Percentiles rank a stretch among this genome's conserved stretches.
phyloP scores from a whole-genome alignment of 768 basidiomycete species.

The Pleurotus citrinopileatus region DNA sequence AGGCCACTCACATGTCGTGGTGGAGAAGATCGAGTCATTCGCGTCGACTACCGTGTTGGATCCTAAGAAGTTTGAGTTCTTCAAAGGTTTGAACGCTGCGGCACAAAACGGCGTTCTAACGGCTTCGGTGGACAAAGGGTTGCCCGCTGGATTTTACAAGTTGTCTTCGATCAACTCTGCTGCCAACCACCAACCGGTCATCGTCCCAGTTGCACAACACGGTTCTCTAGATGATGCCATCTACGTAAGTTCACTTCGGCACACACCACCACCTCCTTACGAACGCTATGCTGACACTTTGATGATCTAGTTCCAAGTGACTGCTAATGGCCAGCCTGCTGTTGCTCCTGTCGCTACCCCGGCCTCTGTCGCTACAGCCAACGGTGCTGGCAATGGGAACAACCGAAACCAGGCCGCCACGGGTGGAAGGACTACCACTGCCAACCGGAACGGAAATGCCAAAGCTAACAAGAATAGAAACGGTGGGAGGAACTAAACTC shows the following conservation, averaged over 20 bases:
- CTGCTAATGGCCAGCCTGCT: slow-evolving; percentile 25
- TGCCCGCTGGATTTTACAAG: slow-evolving; percentile 58
- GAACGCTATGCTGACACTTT: slow-evolving; percentile 1
- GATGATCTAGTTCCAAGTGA: slow-evolving; percentile 27
- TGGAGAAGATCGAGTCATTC: slow-evolving; percentile 44
- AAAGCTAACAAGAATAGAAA: slow-evolving; percentile 1
- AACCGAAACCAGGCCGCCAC: no score
- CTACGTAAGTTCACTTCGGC: slow-evolving; percentile 42
- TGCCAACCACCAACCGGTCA: slow-evolving; percentile 56
- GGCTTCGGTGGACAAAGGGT: slow-evolving; percentile 49
- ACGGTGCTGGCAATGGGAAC: slow-evolving; percentile 22
- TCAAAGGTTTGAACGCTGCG: slow-evolving; percentile 48
- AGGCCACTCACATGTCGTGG: slow-evolving; percentile 59
- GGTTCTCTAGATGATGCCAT: slow-evolving; percentile 58
- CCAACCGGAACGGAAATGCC: slow-evolving; percentile 31
- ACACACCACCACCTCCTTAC: not conserved
- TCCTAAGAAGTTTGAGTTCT: slow-evolving; percentile 55
- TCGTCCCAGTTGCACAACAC: slow-evolving; percentile 61
- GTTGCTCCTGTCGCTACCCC: slow-evolving; percentile 20
- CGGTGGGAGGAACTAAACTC: not conserved
- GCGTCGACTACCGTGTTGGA: slow-evolving; percentile 44
- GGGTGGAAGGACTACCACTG: no score
- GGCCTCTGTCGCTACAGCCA: slow-evolving; percentile 19
- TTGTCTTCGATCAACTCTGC: slow-evolving; percentile 56
- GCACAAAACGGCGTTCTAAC: slow-evolving; percentile 47